phyloP scores from a whole-genome alignment of 2,329 filamentous ascomycete species.

The Chaetomiaceae sp. region DNA sequence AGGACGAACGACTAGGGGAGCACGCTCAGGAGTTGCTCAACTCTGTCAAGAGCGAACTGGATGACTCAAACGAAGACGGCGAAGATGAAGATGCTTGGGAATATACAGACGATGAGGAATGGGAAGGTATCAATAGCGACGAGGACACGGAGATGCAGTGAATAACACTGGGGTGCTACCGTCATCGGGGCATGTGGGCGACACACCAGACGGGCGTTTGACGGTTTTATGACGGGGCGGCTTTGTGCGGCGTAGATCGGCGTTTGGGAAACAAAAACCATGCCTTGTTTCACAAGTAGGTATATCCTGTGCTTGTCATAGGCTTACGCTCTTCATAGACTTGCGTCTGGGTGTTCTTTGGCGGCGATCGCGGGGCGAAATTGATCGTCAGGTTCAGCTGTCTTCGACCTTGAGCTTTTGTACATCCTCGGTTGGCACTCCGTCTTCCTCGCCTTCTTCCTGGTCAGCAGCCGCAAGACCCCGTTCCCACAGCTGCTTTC shows the following conservation, averaged over 20 bases:
- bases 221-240: not conserved
- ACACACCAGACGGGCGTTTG: not conserved
- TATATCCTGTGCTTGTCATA: not conserved
- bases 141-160: conserved; percentile 21
- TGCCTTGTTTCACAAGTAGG: conserved; percentile 2
- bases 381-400: conserved; percentile 26
- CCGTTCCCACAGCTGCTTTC: conserved; percentile 71
- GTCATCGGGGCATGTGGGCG: not conserved
- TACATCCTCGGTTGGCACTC: conserved; percentile 49
- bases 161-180: not conserved
- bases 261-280: conserved; percentile 14
- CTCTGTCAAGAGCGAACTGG: conserved; percentile 58
- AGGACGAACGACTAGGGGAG: conserved; percentile 70
- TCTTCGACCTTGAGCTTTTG: conserved; percentile 67
- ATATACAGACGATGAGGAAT: conserved; percentile 35
- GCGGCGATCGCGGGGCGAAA: too few relatives aligned
- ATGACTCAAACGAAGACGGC: conserved; percentile 48
- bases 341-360: not conserved
- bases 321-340: too few relatives aligned
- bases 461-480: conserved; percentile 62
- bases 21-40: conserved; percentile 67
- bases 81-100: conserved; percentile 48
- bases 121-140: conserved; percentile 13
- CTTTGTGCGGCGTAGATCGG: conserved; percentile 11
- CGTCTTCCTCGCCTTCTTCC: conserved; percentile 61